Base-by-base conservation (phyloP, 257 asterid genomes). In the Salvia splendens region DNA sequence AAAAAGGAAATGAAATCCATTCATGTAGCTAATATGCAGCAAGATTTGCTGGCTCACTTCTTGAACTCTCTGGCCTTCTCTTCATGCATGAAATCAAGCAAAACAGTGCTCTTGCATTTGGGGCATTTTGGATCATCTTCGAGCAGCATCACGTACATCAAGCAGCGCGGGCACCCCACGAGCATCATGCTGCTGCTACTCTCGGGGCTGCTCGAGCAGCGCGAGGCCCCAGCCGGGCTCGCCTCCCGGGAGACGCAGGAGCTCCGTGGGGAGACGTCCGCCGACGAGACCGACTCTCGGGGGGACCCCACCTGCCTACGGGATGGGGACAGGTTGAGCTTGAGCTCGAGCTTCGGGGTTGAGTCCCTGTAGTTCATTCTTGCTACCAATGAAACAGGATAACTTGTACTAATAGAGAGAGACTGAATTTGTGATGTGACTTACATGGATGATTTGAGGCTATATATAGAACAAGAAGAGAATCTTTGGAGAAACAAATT, bases 121-220 rank as follows among this genome's bases (percentile, higher is more conserved):
- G 86, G 91, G 61, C 91, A 82, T 51, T 73, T 85, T 0, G 85
- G 88, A 58, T 80, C 81, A n/a, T 77, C 71, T 33, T 68, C 75
- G n/a, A 48, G 35, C 9, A 79, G 75, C 83, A 83, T 83, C 3
- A 81, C 85, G 56, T 85, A 85, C 88, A 85, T 80, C 6, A 85
- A 73, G 65, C 91, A 85, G 5, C 86, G 67, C 2, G 83, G 85
- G 69, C 91, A 85, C 14, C 91, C 88, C 7, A 77, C 79, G 15
- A 83, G 73, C 74, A 85, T 78, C 86, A 85, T 83, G 52, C 69
- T 60, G 20, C 78, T 53, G 30, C 53, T 45, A 6, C 73, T 67
- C 67, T 75, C 81, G 0, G 75, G 73, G 72, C 81, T 68, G 64
- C 80, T 77, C 59, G 73, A 47, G 64, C 64, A 69, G 5, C 48